Evolutionary conservation across 1,284 basidiomycete species (phyloP).

Genomic region (Peniophora sp.): DNA sequence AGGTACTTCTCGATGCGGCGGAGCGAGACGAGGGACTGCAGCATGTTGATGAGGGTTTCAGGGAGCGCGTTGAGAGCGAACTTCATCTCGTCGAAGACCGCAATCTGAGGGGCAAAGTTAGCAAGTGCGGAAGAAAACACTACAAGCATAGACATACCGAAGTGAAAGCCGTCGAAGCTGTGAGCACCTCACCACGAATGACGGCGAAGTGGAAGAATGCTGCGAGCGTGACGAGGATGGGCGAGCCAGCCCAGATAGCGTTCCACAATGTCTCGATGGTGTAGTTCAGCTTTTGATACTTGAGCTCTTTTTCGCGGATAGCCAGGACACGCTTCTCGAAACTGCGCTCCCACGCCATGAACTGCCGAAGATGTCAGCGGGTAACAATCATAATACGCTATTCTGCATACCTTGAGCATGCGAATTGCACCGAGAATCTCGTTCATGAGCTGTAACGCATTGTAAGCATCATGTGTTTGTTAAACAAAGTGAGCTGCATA

Average conservation of each 20-base stretch:
- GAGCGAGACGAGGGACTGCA: constrained; percentile 81
- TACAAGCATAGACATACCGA: constrained; percentile 38
- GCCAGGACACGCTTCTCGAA: constrained; percentile 75
- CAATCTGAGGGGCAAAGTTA: constrained; percentile 6
- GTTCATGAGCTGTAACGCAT: constrained; percentile 61
- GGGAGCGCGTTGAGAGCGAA: constrained; percentile 81
- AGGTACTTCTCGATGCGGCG: constrained; percentile 90
- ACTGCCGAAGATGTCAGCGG: constrained; percentile 32
- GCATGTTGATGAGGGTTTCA: constrained; percentile 83
- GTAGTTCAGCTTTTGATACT: constrained; percentile 81
- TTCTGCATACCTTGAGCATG: constrained; percentile 73
- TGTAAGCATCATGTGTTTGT: background rate
- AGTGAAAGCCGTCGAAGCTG: constrained; percentile 84
- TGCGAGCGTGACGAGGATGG: constrained; percentile 69
- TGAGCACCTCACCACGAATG: constrained; percentile 57
- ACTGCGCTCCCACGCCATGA: constrained; percentile 93
- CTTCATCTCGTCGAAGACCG: constrained; percentile 84
- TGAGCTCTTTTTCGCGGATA: constrained; percentile 73
- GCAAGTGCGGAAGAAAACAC: background rate
- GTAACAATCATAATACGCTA: background rate
- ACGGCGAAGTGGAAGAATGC: constrained; percentile 83
- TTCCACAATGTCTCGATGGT: constrained; percentile 79
- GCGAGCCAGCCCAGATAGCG: constrained; percentile 69
- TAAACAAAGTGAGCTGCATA: constrained; percentile 22
- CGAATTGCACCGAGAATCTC: constrained; percentile 85